Evolutionary conservation across 2,329 filamentous ascomycete genomes (phyloP), one percentile per base, ranked within the genome.

Genomic region (Aspergillus piperis): DNA sequence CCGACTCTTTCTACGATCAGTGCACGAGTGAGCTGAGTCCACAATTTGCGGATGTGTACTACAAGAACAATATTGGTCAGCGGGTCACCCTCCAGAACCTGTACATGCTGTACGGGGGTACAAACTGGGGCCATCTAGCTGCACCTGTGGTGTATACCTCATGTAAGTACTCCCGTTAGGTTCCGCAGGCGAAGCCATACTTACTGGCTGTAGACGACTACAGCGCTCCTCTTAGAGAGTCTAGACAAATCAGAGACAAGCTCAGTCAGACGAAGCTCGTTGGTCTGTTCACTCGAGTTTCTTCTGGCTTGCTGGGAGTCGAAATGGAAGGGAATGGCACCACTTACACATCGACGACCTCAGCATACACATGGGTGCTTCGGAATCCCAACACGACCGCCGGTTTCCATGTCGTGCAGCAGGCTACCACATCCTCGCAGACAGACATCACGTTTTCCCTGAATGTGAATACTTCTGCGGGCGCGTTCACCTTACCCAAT

Each of bases 271-370:
- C 80, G 13, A 86, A 86, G 63, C 73, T 86, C 5, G 73, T 86
- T 42, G 81, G 79, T 1, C 68, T 86, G 2, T 86, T 86, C 61
- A 83, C 83, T 3, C 75, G 82, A 25, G 81, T 84, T 3, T 83
- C 82, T 0, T 71, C 72, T 1, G 83, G 81, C 54, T 73, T 86
- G 5, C 69, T 83, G 15, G 79, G 83, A 57, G 84, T 83, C 1
- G 66, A 81, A 3, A 85, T 85, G 81, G 72, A 81, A 53, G 83
- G 82, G 1, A 86, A 85, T 62, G 83, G 84, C 1, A 84, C 83
- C 0, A 77, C 77, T 11, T 82, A 82, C 64, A 77, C 74, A 57
- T 75, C 71, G 48, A 71, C 78, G 21, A 57, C 70, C 0, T 71
- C 69, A 2, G 76, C 83, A 6, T 84, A 77, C 65, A 83, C 81